Base-by-base conservation (phyloP, 2,329 filamentous ascomycete species). In the Thelonectria discophora region DNA sequence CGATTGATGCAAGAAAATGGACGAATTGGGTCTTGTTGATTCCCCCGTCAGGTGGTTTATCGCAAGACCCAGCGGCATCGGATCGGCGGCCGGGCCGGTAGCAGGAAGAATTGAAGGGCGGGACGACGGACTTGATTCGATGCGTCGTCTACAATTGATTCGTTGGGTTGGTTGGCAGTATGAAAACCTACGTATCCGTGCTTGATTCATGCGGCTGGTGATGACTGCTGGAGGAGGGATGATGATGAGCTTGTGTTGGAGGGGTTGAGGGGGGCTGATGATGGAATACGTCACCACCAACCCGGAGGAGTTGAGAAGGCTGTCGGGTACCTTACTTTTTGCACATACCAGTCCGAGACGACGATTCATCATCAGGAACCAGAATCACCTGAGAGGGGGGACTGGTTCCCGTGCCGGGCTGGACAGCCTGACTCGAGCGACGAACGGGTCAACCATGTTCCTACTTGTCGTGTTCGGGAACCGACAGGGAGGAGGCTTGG, bases 51-150 rank as follows among this genome's bases (percentile, higher is more conserved):
- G 39, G 46, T 47, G 34, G 15, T 37, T 15, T 5, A 55, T 55
- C 46, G 24, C 45, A 45, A 56, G 32, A 32, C 32, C 24, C 34
- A 37, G 58, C 58, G 58, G 52, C 53, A 55, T 60, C 52, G 47
- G 52, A 55, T 60, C 52, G 47, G 52, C 58, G 52, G 58, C 47
- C 58, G 13, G 47, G n/a, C 48, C 21, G 37, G 55, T 4, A 46
- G 21, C 4, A 20, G 17, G 40, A 17, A 20, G 18, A 43, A 11
- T 18, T 7, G n/a, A 40, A 40, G 30, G 15, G 46, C 43, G 42
- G 43, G 34, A 37, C 21, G 17, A 48, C 32, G 15, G 2, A 24
- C 30, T 27, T n/a, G 21, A 24, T 50, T 20, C 21, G 49, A 30
- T 20, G 43, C 45, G 49, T 32, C 15, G 24, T 15, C 30, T 17